A percentile compares a stretch with the other conserved stretches of the same genome.
These are phyloP conservation scores for Babesia gibsoni DNA, from an alignment of 169 alveolate species.

Conservation along the genomic window DNA sequence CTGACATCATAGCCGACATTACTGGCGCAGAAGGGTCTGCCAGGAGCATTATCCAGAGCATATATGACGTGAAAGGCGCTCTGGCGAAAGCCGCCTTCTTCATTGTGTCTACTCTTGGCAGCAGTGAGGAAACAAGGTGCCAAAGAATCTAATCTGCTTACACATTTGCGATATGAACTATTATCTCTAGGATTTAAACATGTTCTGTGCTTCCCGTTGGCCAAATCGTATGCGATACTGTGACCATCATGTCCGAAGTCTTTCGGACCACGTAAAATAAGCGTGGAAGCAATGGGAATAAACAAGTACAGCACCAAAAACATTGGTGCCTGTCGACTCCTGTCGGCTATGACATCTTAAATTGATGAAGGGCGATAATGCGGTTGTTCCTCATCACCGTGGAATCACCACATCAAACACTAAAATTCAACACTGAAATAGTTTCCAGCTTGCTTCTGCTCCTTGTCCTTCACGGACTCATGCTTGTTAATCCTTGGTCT, in stretches of 20 bases:
- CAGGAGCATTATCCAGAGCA: too few species aligned
- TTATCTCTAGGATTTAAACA: background rate
- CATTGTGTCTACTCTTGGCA: background rate
- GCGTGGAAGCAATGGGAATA: background rate
- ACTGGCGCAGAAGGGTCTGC: too few species aligned
- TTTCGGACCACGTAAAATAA: background rate
- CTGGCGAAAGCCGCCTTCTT: background rate
- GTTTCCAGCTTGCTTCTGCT: slow-evolving; percentile 95
- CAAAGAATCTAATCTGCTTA: background rate
- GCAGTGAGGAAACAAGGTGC: slow-evolving; percentile 1
- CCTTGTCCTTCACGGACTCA: slow-evolving; percentile 97
- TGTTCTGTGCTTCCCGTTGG: background rate
- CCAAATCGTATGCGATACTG: background rate
- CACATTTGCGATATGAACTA: background rate
- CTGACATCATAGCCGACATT: too few species aligned
- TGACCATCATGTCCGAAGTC: background rate
- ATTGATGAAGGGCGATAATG: background rate
- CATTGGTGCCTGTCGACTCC: background rate
- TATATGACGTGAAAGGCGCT: background rate
- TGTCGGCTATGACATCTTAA: background rate
- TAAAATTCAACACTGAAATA: slow-evolving; percentile 89
- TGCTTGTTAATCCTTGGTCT: slow-evolving; percentile 99
- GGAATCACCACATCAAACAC: background rate
- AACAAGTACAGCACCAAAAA: slow-evolving; percentile 3
- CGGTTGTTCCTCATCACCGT: background rate